Conservation (phyloP, 257 asterid species). For the Knoxia roxburghii region DNA sequence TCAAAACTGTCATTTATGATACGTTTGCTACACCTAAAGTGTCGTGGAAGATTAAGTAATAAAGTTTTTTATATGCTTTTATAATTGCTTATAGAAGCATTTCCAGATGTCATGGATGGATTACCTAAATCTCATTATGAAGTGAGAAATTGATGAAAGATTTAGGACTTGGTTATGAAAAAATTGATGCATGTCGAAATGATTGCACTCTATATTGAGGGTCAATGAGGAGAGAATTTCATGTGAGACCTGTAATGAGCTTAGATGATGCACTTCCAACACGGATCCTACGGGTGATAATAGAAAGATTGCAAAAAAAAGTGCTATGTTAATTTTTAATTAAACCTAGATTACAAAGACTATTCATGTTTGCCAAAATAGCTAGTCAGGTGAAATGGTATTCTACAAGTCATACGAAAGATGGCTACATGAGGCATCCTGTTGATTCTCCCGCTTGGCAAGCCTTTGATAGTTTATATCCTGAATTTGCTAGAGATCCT, state of each 20-base stretch:
- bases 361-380: no score
- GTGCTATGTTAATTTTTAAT: not conserved
- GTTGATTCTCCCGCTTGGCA: not conserved
- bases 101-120: not conserved
- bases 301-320: not conserved
- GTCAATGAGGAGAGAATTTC: not conserved
- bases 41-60: not conserved
- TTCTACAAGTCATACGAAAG: not conserved
- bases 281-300: not conserved
- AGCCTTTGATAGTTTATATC: no score
- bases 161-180: not conserved
- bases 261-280: not conserved
- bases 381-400: no score
- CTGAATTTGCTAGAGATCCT: not conserved
- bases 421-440: not conserved
- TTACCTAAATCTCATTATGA: not conserved
- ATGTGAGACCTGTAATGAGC: not conserved
- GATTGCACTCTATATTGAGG: not conserved
- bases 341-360: not conserved
- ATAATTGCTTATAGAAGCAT: not conserved
- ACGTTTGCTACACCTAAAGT: not conserved
- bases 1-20: not conserved
- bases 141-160: not conserved
- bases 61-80: not conserved
- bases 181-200: slow-evolving; percentile 6